phyloP scores from a whole-genome alignment of 1,139 yeast species.

The Debaryomyces nepalensis region DNA sequence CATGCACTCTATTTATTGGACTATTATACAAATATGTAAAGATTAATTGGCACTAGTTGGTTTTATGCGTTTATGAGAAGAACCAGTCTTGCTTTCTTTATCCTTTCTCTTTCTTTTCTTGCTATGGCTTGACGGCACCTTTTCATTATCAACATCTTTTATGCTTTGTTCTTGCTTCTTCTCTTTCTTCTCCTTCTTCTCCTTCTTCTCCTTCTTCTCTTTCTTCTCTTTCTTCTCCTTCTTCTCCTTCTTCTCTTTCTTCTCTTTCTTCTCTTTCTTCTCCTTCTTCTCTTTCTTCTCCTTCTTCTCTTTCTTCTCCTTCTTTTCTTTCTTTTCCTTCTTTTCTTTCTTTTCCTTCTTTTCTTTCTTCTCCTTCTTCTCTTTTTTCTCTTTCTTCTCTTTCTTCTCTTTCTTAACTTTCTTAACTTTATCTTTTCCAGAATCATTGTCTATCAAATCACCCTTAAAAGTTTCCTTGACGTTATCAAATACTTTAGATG shows the following conservation, averaged over 20 bases:
- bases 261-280: slow-evolving; percentile 20
- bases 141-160: slow-evolving; percentile 18
- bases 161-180: slow-evolving; percentile 19
- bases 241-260: slow-evolving; percentile 20
- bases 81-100: slow-evolving; percentile 12
- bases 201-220: slow-evolving; percentile 21
- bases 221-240: slow-evolving; percentile 18
- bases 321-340: slow-evolving; percentile 21
- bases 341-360: slow-evolving; percentile 23
- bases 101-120: slow-evolving; percentile 17
- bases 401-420: slow-evolving; percentile 23
- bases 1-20: slow-evolving; percentile 1
- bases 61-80: slow-evolving; percentile 1
- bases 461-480: slow-evolving; percentile 7
- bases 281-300: slow-evolving; percentile 21
- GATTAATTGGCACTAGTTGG: background rate
- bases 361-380: slow-evolving; percentile 26
- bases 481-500: slow-evolving; percentile 16
- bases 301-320: slow-evolving; percentile 22
- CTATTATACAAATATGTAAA: slow-evolving; percentile 6
- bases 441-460: slow-evolving; percentile 8
- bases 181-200: slow-evolving; percentile 21
- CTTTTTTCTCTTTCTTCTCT: slow-evolving; percentile 26
- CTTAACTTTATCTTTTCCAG: slow-evolving; percentile 20
- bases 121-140: slow-evolving; percentile 18